Evolutionary conservation across 202 grass and related monocot species (phyloP).

Genomic region (Schoenoplectus triqueter): DNA sequence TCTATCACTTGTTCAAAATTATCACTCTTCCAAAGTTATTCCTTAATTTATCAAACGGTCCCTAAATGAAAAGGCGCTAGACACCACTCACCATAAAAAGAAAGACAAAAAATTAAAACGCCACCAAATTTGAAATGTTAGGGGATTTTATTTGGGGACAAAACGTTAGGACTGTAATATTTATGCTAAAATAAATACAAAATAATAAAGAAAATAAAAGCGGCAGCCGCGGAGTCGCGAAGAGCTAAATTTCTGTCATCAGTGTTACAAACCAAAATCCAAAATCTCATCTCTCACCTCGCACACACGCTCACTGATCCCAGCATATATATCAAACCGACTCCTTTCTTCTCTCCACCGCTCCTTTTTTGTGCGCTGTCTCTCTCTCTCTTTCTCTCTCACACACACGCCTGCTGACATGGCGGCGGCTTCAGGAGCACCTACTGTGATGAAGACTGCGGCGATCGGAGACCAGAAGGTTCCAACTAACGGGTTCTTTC

Average conservation of each 20-base stretch:
- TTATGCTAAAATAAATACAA: too few relatives aligned
- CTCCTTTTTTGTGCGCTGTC: constrained; percentile 9
- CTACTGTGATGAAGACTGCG: constrained; percentile 16
- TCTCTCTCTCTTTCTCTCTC: neutral
- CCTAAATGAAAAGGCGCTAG: too few relatives aligned
- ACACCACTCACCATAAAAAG: too few relatives aligned
- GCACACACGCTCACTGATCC: constrained; percentile 34
- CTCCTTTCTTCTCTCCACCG: neutral
- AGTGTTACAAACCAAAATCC: constrained; percentile 17
- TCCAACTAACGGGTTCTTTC: constrained; percentile 14
- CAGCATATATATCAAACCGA: neutral
- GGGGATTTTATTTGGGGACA: too few relatives aligned
- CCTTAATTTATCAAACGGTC: too few relatives aligned
- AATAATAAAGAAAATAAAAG: neutral
- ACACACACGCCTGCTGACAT: constrained; percentile 18
- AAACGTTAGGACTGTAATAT: too few relatives aligned
- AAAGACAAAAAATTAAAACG: too few relatives aligned
- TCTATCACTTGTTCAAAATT: too few relatives aligned
- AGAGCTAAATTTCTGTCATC: neutral
- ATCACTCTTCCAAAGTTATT: too few relatives aligned
- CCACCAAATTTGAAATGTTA: too few relatives aligned
- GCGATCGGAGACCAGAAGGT: constrained; percentile 24
- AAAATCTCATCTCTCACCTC: constrained; percentile 28
- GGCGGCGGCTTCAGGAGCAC: constrained; percentile 17
- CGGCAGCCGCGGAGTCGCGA: neutral